phyloP scores from a whole-genome alignment of 495 filamentous ascomycete genomes.

The Thermochaetoides thermophila region DNA sequence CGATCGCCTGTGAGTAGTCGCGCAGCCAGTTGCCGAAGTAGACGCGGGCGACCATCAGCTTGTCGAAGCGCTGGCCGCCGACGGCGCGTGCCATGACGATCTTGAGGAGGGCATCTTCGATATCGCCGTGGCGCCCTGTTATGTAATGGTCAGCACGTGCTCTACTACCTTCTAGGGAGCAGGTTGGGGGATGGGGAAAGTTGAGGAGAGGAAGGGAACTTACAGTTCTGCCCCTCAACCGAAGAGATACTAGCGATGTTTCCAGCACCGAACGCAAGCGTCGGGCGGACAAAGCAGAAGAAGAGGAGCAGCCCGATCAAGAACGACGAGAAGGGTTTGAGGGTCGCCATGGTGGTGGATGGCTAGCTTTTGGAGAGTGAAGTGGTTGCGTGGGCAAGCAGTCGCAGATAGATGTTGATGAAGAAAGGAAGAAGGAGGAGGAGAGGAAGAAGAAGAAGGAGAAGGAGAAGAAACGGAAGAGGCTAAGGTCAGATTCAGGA shows the following conservation, averaged over 20 bases:
- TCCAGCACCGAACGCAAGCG: conserved; percentile 73
- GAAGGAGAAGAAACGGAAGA: not conserved
- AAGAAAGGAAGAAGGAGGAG: not conserved
- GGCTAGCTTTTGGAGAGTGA: no score
- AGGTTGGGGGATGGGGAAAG: not conserved
- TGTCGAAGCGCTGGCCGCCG: conserved; percentile 74
- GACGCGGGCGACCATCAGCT: conserved; percentile 72
- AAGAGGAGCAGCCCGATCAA: conserved; percentile 39
- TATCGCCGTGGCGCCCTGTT: conserved; percentile 80
- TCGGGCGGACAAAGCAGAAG: conserved; percentile 44
- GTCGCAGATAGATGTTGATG: not conserved
- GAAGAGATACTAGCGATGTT: conserved; percentile 65
- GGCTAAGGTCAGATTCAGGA: not conserved
- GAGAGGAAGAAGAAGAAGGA: not conserved
- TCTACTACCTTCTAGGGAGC: no score
- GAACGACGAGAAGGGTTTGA: conserved; percentile 28
- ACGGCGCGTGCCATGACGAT: conserved; percentile 60
- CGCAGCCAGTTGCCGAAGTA: conserved; percentile 88
- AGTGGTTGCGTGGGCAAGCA: not conserved
- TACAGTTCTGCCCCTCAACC: conserved; percentile 70
- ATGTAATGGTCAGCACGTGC: no score
- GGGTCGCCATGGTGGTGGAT: conserved; percentile 26
- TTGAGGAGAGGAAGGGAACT: conserved; percentile 1
- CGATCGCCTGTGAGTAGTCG: conserved; percentile 68
- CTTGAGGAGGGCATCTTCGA: conserved; percentile 73